Evolutionary conservation across 805 yeast species (phyloP).

Genomic region (Candida ortonii): DNA sequence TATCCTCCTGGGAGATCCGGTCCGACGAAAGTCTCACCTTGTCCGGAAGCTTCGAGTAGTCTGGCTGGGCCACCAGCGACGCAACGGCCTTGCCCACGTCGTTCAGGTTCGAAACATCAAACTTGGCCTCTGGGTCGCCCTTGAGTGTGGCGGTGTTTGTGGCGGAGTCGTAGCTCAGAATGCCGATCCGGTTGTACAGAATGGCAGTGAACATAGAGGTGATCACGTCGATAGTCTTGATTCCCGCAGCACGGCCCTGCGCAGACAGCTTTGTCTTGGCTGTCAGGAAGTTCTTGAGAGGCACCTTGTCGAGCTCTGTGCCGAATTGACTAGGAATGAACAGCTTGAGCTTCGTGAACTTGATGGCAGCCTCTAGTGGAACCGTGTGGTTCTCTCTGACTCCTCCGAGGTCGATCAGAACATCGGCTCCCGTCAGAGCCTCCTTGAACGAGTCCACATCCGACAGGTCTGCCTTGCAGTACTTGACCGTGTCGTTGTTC

Average conservation of each 20-base stretch:
- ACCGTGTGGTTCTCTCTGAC: constrained; percentile 26
- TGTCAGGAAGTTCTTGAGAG: constrained; percentile 12
- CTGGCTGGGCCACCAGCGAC: constrained; percentile 35
- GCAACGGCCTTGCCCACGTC: constrained; percentile 48
- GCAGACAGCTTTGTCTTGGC: constrained; percentile 37
- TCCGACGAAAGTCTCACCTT: constrained; percentile 42
- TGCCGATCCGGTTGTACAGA: constrained; percentile 34
- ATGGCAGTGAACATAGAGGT: constrained; percentile 39
- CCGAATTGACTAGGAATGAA: constrained; percentile 66
- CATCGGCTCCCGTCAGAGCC: constrained; percentile 48
- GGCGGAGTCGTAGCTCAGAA: constrained; percentile 38
- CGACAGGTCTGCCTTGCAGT: constrained; percentile 35
- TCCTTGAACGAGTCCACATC: constrained; percentile 31
- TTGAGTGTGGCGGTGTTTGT: constrained; percentile 35
- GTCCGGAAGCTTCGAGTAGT: constrained; percentile 42
- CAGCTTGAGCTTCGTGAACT: constrained; percentile 39
- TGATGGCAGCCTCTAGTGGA: constrained; percentile 39
- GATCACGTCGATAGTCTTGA: constrained; percentile 44
- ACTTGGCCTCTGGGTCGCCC: constrained; percentile 39
- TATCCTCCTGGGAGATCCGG: constrained; percentile 36
- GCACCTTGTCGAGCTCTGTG: constrained; percentile 35
- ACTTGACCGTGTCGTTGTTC: constrained; percentile 37
- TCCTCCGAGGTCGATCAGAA: constrained; percentile 45
- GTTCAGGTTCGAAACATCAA: constrained; percentile 35
- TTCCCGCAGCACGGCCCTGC: constrained; percentile 40